phyloP scores from a whole-genome alignment of 177 flowering plant species.

The Vitis hybrid region DNA sequence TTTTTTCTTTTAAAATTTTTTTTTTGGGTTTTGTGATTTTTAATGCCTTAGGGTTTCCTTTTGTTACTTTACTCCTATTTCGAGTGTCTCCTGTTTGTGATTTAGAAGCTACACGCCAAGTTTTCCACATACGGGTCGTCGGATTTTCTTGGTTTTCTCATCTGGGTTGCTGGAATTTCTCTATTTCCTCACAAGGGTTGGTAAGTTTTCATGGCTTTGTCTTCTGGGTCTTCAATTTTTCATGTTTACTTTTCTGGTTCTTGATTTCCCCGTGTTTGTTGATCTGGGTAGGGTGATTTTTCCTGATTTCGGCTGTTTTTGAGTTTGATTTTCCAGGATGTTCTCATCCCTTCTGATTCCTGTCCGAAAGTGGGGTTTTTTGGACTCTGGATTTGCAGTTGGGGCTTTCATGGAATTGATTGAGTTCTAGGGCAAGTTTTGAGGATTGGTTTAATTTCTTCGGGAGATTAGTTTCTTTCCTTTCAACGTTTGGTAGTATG shows the following conservation, averaged over 20 bases:
- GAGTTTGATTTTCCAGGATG: slow-evolving; percentile 5
- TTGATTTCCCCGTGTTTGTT: neutral
- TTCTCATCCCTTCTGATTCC: neutral
- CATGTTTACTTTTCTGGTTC: neutral
- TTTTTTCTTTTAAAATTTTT: neutral
- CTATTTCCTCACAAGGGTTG: slow-evolving; percentile 20
- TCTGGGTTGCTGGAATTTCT: slow-evolving; percentile 19
- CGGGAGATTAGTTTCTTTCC: neutral
- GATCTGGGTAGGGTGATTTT: slow-evolving; percentile 2
- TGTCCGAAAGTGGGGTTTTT: slow-evolving; percentile 2
- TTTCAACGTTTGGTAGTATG: neutral
- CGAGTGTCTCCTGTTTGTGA: slow-evolving; percentile 11
- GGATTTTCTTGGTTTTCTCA: slow-evolving; percentile 13
- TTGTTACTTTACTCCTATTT: slow-evolving; percentile 23
- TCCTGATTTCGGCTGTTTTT: slow-evolving; percentile 9
- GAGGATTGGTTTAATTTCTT: neutral
- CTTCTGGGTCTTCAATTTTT: neutral
- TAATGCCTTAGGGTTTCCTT: slow-evolving; percentile 37
- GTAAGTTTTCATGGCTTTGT: slow-evolving; percentile 11
- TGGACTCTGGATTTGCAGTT: slow-evolving; percentile 4
- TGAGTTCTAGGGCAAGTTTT: neutral
- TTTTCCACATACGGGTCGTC: slow-evolving; percentile 20
- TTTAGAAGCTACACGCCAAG: slow-evolving; percentile 15
- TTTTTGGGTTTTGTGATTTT: slow-evolving; percentile 16
- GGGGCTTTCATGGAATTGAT: neutral